These are phyloP conservation scores for Saturnispora sekii DNA, from an alignment of 805 yeast genomes.

Conservation along the genomic window DNA sequence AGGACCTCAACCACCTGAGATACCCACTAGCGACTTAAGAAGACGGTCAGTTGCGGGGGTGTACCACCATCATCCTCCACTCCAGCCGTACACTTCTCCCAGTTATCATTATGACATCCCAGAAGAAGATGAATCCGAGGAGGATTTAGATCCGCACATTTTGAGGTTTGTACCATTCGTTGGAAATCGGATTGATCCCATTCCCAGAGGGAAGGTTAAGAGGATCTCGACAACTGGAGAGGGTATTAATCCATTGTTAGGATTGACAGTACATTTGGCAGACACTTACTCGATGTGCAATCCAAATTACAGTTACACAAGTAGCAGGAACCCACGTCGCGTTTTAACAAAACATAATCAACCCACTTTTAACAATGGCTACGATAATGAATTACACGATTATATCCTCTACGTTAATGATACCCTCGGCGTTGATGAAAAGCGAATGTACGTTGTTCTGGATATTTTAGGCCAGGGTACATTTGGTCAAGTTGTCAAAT, in stretches of 20 bases:
- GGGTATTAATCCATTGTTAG: constrained; percentile 69
- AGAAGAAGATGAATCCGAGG: background rate
- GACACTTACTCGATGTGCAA: constrained; percentile 80
- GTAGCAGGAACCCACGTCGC: constrained; percentile 80
- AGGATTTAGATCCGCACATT: background rate
- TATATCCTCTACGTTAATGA: constrained; percentile 93
- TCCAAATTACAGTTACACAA: constrained; percentile 72
- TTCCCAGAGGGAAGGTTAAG: constrained; percentile 21
- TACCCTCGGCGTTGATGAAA: constrained; percentile 77
- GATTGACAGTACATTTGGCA: constrained; percentile 66
- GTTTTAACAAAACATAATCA: constrained; percentile 90
- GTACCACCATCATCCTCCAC: constrained; percentile 12
- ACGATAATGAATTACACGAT: constrained; percentile 81
- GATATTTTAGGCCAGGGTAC: constrained; percentile 95
- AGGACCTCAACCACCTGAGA: constrained; percentile 21
- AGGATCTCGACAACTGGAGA: constrained; percentile 51
- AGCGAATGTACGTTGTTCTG: constrained; percentile 76
- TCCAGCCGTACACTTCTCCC: too few species aligned
- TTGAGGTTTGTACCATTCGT: background rate
- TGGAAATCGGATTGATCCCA: background rate
- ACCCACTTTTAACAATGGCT: constrained; percentile 71
- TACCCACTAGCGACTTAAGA: constrained; percentile 14
- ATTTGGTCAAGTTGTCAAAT: constrained; percentile 96
- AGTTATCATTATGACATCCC: background rate
- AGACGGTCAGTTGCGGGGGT: constrained; percentile 26